Conservation (phyloP, 495 filamentous ascomycete species). For the Coniosporium apollinis region DNA sequence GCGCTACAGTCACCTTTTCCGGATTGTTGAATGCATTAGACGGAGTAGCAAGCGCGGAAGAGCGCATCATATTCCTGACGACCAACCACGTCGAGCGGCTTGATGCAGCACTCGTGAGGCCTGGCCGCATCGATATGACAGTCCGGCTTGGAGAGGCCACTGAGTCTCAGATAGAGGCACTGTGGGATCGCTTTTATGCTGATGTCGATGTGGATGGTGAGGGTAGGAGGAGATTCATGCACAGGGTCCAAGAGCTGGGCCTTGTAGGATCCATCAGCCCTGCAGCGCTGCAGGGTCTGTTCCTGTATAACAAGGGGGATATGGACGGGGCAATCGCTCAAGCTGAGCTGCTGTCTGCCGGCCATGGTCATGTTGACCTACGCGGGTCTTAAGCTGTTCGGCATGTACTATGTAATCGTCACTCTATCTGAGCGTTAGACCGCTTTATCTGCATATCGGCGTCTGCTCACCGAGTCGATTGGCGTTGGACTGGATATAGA, state of each 20-base stretch:
- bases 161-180: conserved; percentile 60
- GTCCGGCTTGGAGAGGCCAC: conserved; percentile 79
- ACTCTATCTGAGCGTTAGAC: too few species aligned
- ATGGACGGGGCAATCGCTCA: conserved; percentile 74
- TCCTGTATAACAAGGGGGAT: conserved; percentile 83
- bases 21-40: conserved; percentile 87
- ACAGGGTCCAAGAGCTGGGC: conserved; percentile 32
- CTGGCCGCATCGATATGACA: conserved; percentile 86
- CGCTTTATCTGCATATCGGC: too few species aligned
- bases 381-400: too few species aligned
- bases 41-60: conserved; percentile 87
- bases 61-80: conserved; percentile 83
- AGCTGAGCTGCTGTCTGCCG: conserved; percentile 54
- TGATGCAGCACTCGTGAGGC: conserved; percentile 75
- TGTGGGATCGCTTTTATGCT: conserved; percentile 93
- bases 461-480: too few species aligned
- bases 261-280: conserved; percentile 54
- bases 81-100: conserved; percentile 87
- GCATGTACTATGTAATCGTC: too few species aligned
- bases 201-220: conserved; percentile 50
- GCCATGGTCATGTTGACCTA: too few species aligned
- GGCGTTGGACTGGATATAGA: too few species aligned
- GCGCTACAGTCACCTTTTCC: conserved; percentile 88
- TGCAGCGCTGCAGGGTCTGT: conserved; percentile 81
- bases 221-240: conserved; percentile 32